phyloP scores from a whole-genome alignment of 352 stramenopile genomes.

The Globisporangium mamillatum region DNA sequence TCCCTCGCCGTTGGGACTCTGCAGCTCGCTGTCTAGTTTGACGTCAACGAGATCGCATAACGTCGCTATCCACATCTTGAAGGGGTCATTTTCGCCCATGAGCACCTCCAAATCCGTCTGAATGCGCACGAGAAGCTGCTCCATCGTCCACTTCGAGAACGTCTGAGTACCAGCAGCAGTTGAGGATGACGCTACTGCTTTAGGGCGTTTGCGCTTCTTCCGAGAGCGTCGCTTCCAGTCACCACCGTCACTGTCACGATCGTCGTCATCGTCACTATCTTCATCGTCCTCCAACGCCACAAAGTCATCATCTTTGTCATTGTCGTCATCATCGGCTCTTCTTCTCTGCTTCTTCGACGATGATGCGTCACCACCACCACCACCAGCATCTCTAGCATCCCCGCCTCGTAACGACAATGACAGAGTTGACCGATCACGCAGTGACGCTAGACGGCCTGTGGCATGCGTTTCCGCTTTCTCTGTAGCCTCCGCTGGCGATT shows the following conservation, averaged over 20 bases:
- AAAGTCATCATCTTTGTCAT: slow-evolving; percentile 14
- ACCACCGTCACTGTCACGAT: not conserved
- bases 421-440: not conserved
- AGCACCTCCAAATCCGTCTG: slow-evolving; percentile 26
- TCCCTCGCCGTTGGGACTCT: not conserved
- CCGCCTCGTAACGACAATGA: not conserved
- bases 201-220: slow-evolving; percentile 3
- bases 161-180: not conserved
- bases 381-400: not conserved
- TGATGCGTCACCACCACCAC: not conserved
- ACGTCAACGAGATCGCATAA: slow-evolving; percentile 33
- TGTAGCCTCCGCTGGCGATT: not conserved
- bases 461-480: not conserved
- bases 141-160: slow-evolving; percentile 51
- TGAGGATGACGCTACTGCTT: not conserved
- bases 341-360: not conserved
- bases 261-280: slow-evolving; percentile 2
- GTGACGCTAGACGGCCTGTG: not conserved
- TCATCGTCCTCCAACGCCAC: slow-evolving; percentile 14
- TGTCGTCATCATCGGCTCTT: not conserved
- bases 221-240: not conserved
- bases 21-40: slow-evolving; percentile 21
- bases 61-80: slow-evolving; percentile 23
- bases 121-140: slow-evolving; percentile 37
- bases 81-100: slow-evolving; percentile 20